Evolutionary conservation across 2,329 filamentous ascomycete species (phyloP).

Genomic region (Sclerotinia trifoliorum): DNA sequence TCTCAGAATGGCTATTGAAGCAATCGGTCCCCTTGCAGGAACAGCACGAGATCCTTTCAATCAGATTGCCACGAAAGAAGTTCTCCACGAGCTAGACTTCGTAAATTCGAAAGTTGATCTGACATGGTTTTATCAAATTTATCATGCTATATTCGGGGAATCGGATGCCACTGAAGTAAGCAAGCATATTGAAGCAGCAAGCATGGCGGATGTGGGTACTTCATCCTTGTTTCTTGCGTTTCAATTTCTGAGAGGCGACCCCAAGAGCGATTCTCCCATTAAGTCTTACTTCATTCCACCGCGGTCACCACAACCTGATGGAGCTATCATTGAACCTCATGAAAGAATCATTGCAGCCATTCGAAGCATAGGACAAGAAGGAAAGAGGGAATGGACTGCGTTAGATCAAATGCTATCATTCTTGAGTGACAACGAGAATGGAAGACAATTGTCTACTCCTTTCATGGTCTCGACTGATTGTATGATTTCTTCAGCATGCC

Average conservation of each 20-base stretch:
- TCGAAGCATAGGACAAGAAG: neutral
- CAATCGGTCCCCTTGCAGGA: neutral
- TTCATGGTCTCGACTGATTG: slow-evolving; percentile 7
- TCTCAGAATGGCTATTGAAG: neutral
- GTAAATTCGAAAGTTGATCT: slow-evolving; percentile 2
- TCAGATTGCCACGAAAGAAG: neutral
- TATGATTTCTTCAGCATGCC: slow-evolving; percentile 2
- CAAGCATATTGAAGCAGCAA: slow-evolving; percentile 4
- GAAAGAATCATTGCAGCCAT: neutral
- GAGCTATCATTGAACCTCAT: neutral
- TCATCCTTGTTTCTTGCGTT: slow-evolving; percentile 11
- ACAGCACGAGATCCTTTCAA: neutral
- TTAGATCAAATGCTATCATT: neutral
- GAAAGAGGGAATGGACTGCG: neutral
- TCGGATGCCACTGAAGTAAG: neutral
- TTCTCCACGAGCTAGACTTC: neutral
- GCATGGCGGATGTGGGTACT: neutral
- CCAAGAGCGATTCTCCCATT: slow-evolving; percentile 7
- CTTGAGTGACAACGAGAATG: slow-evolving; percentile 2
- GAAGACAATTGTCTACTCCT: slow-evolving; percentile 1
- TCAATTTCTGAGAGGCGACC: slow-evolving; percentile 5
- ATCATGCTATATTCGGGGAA: neutral
- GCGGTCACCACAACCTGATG: no score
- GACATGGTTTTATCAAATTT: slow-evolving; percentile 4
- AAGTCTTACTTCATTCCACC: slow-evolving; percentile 5